Evolutionary conservation across 495 filamentous ascomycete species (phyloP), one percentile per base, ranked within the genome.

Genomic region (Terfezia boudieri): DNA sequence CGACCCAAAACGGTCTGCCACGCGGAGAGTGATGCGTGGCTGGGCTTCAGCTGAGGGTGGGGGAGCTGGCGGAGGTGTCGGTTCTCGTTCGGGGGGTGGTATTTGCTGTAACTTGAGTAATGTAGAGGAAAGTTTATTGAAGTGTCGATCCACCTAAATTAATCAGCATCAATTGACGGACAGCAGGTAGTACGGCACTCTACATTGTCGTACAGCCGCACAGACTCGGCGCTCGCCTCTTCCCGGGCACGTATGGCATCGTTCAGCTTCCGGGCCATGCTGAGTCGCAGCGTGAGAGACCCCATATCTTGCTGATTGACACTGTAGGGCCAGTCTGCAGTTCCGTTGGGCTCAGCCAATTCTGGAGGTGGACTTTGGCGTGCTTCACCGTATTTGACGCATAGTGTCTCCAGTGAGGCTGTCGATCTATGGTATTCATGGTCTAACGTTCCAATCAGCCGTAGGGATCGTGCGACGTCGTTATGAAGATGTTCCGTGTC

Each of bases 401-500:
- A n/a, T n/a, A 88, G 76, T 23, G 79, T 71, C 67, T 95, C 77
- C 9, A 95, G 75, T 5, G 70, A 68, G 48, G 76, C 66, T 16
- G 82, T 81, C 17, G 78, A 73, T 14, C 81, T 72, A 20, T 74
- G 60, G 63, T 88, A 87, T 41, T 73, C 75, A 52, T 77, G 68
- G 65, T 94, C 84, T 53, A 95, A 81, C 52, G 86, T 78, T 58
- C 79, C 75, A 59, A 98, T 86, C 51, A 95, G 76, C 51, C 83
- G 86, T 48, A 98, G 74, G 54, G 90, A 94, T 59, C 90, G 86
- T 56, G 81, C 76, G 56, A 96, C 78, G 68, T 96, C 92, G 36
- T 87, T 82, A 14, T 90, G 89, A 17, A 96, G 84, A 70, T 90
- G 92, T 70, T 98, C 90, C 58, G 90, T 95, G 67, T 83, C 63